Base-by-base conservation (phyloP, 1,284 basidiomycete genomes). In the Hymenochaete sp. region DNA sequence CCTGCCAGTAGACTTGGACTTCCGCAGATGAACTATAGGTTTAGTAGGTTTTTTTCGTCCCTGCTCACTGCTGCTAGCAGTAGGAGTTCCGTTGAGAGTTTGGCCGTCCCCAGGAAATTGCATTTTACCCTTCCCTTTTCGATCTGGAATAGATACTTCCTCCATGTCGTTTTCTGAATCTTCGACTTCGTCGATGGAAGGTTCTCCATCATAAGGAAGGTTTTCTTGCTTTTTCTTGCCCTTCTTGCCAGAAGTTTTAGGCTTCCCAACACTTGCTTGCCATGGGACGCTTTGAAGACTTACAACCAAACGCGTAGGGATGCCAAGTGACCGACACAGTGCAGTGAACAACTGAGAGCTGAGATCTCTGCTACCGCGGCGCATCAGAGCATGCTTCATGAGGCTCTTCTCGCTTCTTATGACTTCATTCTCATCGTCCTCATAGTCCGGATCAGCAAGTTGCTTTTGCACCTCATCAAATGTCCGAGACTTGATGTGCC, bases 291-390 rank as follows among this genome's bases (percentile, higher is more conserved):
- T 83, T 62, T 98, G 95, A 31, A 98, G 62, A 56, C 90, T 95
- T 49, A 87, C 82, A 11, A 98, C 86, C 31, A 98, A 70, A 21
- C 96, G 72, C 2, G 91, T 77, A 0, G 93, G 93, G 16, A 98
- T 81, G 10, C 83, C 85, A 7, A 97, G 71, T 3, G 83, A 86
- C 13, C 96, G 74, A 59, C 92, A 93, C 0, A 97, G 68, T 0
- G 88, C 80, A 8, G 92, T 95, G 59, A 98, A 98, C 4, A 98
- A 73, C 57, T 95, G 90, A 0, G 91, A 86, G 49, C 87, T 89
- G 29, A 82, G 78, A 62, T 98, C 95, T 49, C 90, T 72, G 16
- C 84, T 89, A 2, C 93, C 96, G 46, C 68, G 71, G 47, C 75
- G 75, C 70, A 84, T 81, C 11, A 95, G 65, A 0, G 82, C 82